A percentile compares a stretch with the other conserved stretches of the same genome.
Conservation (phyloP, 176 grass and related monocot genomes). For the Themeda triandra region DNA sequence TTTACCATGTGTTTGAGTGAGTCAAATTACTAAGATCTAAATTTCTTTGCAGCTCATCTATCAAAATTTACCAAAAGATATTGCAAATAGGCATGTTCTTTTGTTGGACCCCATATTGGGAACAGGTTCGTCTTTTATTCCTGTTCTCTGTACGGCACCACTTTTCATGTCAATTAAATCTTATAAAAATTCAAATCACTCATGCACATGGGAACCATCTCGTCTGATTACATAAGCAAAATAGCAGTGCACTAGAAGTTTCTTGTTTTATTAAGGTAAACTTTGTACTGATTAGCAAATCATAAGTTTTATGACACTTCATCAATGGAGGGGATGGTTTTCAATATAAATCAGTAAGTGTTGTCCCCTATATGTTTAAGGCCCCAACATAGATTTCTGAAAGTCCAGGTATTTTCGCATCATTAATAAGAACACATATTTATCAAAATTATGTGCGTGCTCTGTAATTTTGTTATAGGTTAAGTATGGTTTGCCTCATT, state of each 20-base stretch:
- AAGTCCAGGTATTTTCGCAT: not conserved
- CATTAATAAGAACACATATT: not conserved
- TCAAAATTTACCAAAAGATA: constrained; percentile 84
- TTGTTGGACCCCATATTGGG: constrained; percentile 94
- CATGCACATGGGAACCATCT: not conserved
- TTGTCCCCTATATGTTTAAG: not conserved
- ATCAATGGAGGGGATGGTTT: not conserved
- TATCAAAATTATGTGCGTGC: not conserved
- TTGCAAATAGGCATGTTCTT: constrained; percentile 92
- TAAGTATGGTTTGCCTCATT: not conserved
- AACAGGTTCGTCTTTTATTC: constrained; percentile 72
- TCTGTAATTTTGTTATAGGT: not conserved
- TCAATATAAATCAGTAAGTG: not conserved
- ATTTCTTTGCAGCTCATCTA: constrained; percentile 80
- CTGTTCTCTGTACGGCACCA: not conserved
- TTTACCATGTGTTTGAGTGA: constrained; percentile 20
- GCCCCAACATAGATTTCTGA: not conserved
- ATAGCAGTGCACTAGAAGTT: not conserved
- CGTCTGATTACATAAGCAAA: not conserved
- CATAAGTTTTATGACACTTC: not conserved
- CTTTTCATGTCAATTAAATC: constrained; percentile 9
- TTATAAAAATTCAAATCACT: not conserved
- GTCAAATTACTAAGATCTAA: constrained; percentile 27
- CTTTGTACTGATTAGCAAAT: not conserved
- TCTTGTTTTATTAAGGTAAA: not conserved